Evolutionary conservation across 805 yeast genomes (phyloP).

Genomic region (Kregervanrija fluxuum): DNA sequence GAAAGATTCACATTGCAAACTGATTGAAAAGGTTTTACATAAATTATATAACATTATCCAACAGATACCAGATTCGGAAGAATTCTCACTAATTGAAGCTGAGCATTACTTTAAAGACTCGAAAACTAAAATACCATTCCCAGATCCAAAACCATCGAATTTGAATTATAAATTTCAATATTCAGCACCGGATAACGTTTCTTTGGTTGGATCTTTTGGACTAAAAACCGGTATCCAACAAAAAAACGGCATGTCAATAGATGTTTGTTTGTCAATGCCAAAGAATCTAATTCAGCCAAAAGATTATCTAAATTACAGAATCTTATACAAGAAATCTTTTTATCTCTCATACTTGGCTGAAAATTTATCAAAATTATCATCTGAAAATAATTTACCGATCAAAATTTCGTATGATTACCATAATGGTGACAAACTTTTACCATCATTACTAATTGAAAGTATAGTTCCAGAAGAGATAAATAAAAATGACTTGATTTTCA

Average conservation of each 20-base stretch:
- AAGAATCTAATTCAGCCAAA: constrained; percentile 65
- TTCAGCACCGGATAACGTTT: constrained; percentile 62
- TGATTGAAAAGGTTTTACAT: constrained; percentile 70
- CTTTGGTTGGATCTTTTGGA: constrained; percentile 85
- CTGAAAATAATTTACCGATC: constrained; percentile 52
- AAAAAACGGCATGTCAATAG: constrained; percentile 57
- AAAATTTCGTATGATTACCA: constrained; percentile 56
- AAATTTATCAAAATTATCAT: constrained; percentile 45
- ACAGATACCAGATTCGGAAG: constrained; percentile 50
- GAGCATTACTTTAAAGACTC: constrained; percentile 41
- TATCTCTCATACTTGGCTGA: constrained; percentile 76
- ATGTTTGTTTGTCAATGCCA: constrained; percentile 82
- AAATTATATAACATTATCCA: constrained; percentile 63
- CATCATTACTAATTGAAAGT: constrained; percentile 61
- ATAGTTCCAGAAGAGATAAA: constrained; percentile 34
- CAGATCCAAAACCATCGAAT: constrained; percentile 75
- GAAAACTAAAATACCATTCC: constrained; percentile 62
- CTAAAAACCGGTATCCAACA: constrained; percentile 72
- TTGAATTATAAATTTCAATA: constrained; percentile 68
- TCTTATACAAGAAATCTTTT: constrained; percentile 82
- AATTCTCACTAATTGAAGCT: constrained; percentile 50
- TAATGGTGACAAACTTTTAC: constrained; percentile 72
- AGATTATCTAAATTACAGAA: constrained; percentile 86
- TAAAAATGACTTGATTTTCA: constrained; percentile 47
- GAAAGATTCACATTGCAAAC: constrained; percentile 57